phyloP scores from a whole-genome alignment of 2,329 filamentous ascomycete species.

The Helicocarpus griseus region DNA sequence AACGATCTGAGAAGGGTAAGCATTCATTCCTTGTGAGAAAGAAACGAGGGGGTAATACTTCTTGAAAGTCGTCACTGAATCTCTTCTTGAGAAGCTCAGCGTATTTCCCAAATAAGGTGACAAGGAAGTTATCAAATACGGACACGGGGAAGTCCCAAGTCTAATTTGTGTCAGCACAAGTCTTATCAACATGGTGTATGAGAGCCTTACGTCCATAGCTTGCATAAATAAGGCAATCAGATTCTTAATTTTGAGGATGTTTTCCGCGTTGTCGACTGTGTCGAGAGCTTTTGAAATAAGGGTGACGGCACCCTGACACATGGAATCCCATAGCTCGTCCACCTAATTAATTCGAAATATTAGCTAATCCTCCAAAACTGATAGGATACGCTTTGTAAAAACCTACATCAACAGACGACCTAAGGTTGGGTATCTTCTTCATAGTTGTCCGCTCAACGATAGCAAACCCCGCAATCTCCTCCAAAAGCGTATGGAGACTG shows the following conservation, averaged over 20 bases:
- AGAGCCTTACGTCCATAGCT: constrained; percentile 72
- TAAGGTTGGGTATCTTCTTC: constrained; percentile 71
- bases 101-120: constrained; percentile 90
- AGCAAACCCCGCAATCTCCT: constrained; percentile 91
- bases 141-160: constrained; percentile 83
- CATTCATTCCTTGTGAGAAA: not conserved
- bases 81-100: constrained; percentile 79
- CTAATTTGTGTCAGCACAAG: too few relatives aligned
- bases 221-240: constrained; percentile 91
- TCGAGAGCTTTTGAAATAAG: constrained; percentile 71
- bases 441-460: constrained; percentile 95
- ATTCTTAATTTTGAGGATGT: constrained; percentile 88
- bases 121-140: constrained; percentile 70
- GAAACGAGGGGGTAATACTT: constrained; percentile 43
- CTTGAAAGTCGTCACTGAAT: constrained; percentile 93
- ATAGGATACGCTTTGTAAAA: not conserved
- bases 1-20: constrained; percentile 42
- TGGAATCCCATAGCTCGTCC: constrained; percentile 97
- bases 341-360: constrained; percentile 44
- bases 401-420: constrained; percentile 69
- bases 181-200: constrained; percentile 5
- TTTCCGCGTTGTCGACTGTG: constrained; percentile 77
- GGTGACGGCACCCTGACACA: constrained; percentile 79
- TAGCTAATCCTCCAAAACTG: constrained; percentile 4
- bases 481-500: constrained; percentile 78